These are phyloP conservation scores for Colletotrichum cereale DNA, from an alignment of 2,329 filamentous ascomycete genomes.

Conservation along the genomic window DNA sequence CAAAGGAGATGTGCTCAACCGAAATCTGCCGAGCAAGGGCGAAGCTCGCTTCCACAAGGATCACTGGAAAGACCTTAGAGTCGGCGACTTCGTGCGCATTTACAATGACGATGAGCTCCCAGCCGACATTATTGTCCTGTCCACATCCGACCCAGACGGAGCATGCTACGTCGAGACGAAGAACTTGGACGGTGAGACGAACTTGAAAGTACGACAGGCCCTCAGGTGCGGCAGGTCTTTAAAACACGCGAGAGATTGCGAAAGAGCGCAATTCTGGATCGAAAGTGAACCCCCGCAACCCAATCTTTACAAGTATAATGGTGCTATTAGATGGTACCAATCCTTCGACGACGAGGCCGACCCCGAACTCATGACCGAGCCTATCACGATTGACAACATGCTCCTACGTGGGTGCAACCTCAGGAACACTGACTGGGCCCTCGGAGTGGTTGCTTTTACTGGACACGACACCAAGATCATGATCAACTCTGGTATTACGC, in stretches of 20 bases:
- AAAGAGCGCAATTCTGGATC: constrained; percentile 86
- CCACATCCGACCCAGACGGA: constrained; percentile 93
- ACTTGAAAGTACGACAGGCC: constrained; percentile 93
- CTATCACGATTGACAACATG: constrained; percentile 94
- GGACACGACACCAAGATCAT: constrained; percentile 99
- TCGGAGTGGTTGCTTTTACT: constrained; percentile 94
- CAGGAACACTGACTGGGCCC: constrained; percentile 94
- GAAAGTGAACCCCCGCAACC: constrained; percentile 93
- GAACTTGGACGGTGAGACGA: constrained; percentile 97
- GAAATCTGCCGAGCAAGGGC: constrained; percentile 71
- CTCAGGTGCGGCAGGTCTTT: constrained; percentile 86
- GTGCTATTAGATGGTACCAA: constrained; percentile 89
- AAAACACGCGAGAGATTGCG: constrained; percentile 92
- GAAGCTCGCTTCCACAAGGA: constrained; percentile 91
- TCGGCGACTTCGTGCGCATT: constrained; percentile 95
- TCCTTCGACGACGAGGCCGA: constrained; percentile 72
- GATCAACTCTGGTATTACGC: constrained; percentile 97
- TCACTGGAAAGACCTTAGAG: constrained; percentile 93
- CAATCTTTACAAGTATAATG: constrained; percentile 96
- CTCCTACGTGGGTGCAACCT: constrained; percentile 93
- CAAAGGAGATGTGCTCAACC: constrained; percentile 77
- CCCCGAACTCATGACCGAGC: constrained; percentile 85
- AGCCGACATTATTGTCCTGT: constrained; percentile 90
- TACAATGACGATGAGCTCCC: constrained; percentile 97
- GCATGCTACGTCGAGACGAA: constrained; percentile 99